Evolutionary conservation across 768 basidiomycete species (phyloP).

Genomic region (Pleurotus citrinopileatus): DNA sequence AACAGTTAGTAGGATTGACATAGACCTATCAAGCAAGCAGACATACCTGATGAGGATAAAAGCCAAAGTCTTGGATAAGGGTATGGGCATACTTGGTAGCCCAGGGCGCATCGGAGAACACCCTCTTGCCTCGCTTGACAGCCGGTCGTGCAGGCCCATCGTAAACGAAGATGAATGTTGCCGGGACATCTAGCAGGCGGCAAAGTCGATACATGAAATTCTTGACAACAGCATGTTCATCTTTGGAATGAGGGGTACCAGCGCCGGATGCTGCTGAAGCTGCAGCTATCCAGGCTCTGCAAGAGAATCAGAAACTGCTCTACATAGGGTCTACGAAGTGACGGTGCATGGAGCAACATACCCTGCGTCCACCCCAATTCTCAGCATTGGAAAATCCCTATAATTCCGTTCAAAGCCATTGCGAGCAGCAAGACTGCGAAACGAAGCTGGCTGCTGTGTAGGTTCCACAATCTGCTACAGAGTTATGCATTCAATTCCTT

Average conservation of each 20-base stretch:
- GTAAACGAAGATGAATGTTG: no score
- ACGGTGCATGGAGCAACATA: no score
- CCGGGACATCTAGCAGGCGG: no score
- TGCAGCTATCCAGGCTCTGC: conserved; percentile 24
- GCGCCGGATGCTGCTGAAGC: no score
- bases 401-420: no score
- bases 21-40: not conserved
- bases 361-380: no score
- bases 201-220: conserved; percentile 37
- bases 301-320: no score
- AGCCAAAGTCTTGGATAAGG: conserved; percentile 45
- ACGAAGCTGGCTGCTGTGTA: conserved; percentile 23
- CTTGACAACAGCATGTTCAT: conserved; percentile 30
- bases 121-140: conserved; percentile 33
- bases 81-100: conserved; percentile 21
- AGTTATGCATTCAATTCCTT: no score
- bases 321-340: no score
- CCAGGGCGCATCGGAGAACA: conserved; percentile 23
- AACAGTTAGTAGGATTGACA: not conserved
- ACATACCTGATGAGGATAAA: conserved; percentile 26
- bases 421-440: conserved; percentile 5
- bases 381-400: no score
- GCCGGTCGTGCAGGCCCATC: conserved; percentile 42
- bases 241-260: no score
- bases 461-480: conserved; percentile 28